Evolutionary conservation across 257 asterid species (phyloP).

Genomic region (Salvia splendens): DNA sequence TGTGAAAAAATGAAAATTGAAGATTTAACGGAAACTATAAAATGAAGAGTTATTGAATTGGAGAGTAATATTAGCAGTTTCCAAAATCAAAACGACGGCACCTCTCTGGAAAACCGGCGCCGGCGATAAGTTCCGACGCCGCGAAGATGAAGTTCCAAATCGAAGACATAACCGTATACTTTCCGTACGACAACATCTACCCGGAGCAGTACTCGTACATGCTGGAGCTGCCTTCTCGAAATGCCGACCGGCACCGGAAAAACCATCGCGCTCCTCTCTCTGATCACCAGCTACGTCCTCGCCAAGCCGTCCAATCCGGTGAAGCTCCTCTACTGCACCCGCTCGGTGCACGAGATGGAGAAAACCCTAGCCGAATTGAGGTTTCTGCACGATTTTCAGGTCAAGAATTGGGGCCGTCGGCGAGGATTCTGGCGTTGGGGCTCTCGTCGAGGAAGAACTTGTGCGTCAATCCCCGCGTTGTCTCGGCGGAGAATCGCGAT

Average conservation of each 20-base stretch:
- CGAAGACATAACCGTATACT: constrained; percentile 89
- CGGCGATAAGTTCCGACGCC: constrained; percentile 27
- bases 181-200: constrained; percentile 91
- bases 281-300: constrained; percentile 80
- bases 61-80: too few species aligned
- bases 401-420: constrained; percentile 64
- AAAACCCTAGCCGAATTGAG: constrained; percentile 91
- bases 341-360: constrained; percentile 99
- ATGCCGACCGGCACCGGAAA: constrained; percentile 99
- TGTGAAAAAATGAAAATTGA: too few species aligned
- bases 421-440: constrained; percentile 77
- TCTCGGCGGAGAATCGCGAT: constrained; percentile 90
- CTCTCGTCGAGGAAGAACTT: constrained; percentile 92
- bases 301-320: constrained; percentile 75
- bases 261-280: constrained; percentile 83
- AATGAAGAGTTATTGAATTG: too few species aligned
- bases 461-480: constrained; percentile 81
- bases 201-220: constrained; percentile 94
- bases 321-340: constrained; percentile 87
- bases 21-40: too few species aligned
- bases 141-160: constrained; percentile 79
- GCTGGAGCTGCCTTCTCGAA: constrained; percentile 90
- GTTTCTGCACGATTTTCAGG: constrained; percentile 71
- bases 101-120: constrained; percentile 12
- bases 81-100: too few species aligned